Conservation (phyloP, 2,329 filamentous ascomycete genomes). For the Aspergillus persii region DNA sequence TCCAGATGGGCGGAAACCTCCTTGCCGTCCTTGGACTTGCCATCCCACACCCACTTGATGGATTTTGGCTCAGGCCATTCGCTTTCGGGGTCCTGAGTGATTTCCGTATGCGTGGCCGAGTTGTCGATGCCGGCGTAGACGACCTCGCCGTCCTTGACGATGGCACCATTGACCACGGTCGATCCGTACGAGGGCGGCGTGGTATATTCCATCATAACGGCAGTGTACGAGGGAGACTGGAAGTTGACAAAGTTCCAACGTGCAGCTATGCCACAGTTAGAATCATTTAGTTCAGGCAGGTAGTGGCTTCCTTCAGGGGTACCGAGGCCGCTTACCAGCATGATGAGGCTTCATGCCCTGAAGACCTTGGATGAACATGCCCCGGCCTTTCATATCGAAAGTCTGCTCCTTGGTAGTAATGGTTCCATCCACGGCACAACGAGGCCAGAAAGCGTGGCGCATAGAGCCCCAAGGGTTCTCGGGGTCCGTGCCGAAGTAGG, state of each 20-base stretch:
- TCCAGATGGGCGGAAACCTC: constrained; percentile 67
- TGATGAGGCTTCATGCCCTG: constrained; percentile 99
- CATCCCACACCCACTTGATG: constrained; percentile 74
- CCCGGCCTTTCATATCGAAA: constrained; percentile 77
- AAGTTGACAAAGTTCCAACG: constrained; percentile 94
- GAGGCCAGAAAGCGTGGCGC: constrained; percentile 92
- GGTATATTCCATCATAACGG: constrained; percentile 91
- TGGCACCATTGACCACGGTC: constrained; percentile 75
- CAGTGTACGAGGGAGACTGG: constrained; percentile 82
- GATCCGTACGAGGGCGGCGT: constrained; percentile 90
- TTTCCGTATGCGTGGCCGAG: constrained; percentile 66
- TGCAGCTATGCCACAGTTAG: constrained; percentile 53
- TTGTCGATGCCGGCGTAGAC: constrained; percentile 68
- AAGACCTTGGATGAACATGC: constrained; percentile 77
- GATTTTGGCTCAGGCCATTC: constrained; percentile 85
- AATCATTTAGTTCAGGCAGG: not conserved
- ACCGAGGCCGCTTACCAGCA: constrained; percentile 56
- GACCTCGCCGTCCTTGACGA: constrained; percentile 78
- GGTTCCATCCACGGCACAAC: constrained; percentile 75
- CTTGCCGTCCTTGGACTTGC: constrained; percentile 74
- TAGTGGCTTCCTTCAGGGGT: not conserved
- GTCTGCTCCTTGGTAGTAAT: constrained; percentile 80
- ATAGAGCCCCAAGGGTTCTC: constrained; percentile 86
- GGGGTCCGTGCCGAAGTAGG: constrained; percentile 81
- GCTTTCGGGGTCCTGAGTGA: constrained; percentile 70